Base-by-base conservation (phyloP, 495 filamentous ascomycete genomes). In the Tuber aestivum region DNA sequence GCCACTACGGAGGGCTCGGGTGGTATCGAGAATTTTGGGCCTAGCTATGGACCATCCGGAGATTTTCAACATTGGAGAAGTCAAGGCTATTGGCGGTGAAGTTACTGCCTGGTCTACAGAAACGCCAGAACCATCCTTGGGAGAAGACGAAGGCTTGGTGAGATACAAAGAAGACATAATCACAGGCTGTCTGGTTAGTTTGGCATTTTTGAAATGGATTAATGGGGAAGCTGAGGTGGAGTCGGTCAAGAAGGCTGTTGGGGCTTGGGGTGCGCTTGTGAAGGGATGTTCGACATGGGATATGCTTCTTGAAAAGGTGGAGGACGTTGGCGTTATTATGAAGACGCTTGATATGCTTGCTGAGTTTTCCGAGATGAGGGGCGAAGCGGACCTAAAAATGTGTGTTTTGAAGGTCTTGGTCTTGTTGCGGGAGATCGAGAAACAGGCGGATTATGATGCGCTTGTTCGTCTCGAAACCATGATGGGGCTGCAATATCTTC, bases 351-450 rank as follows among this genome's bases (percentile, higher is more conserved):
- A 88, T 37, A 85, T 90, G 3, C 80, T 94, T n/a, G 87, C 89
- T 32, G 92, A 97, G 73, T 96, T 92, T 79, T 87, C 93, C 2
- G 90, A 91, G 45, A 91, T 94, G 80, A 91, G 92, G 74, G 94
- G 93, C 3, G 82, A 85, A 35, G 84, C 86, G 40, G 81, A 77
- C 20, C 79, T 86, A 18, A 84, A 86, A n/a, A 84, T 86, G 6
- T 84, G 84, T 0, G 85, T 85, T 2, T 83, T 88, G 8, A 86
- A 88, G 77, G 83, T 89, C 16, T 82, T 85, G 8, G 82, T 86
- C 1, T 82, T 86, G 41, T 82, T 94, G 35, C 85, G 87, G 10
- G 87, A 87, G 41, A 85, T 91, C n/a, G 88, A 89, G 70, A 82
- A 84, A 16, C 83, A 88, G 32, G 79, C 85, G 18, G 83, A 85